Evolutionary conservation across 2,329 filamentous ascomycete species (phyloP).

Genomic region (Colletotrichum filicis): DNA sequence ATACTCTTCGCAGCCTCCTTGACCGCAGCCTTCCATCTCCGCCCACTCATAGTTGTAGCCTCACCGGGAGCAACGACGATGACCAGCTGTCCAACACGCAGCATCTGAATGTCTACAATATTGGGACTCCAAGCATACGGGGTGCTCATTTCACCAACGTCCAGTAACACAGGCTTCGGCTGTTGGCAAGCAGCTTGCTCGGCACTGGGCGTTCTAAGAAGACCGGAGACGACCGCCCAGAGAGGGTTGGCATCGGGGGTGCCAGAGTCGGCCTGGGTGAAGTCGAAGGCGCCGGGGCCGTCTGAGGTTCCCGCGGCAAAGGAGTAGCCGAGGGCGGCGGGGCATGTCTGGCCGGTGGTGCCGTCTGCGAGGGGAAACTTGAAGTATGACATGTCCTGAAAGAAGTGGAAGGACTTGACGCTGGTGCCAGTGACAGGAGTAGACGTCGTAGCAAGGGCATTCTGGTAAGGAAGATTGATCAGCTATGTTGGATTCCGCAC

Average conservation of each 20-base stretch:
- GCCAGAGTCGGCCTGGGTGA: slow-evolving; percentile 85
- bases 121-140: slow-evolving; percentile 94
- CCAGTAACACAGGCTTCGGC: slow-evolving; percentile 86
- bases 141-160: slow-evolving; percentile 81
- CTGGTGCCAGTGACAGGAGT: slow-evolving; percentile 69
- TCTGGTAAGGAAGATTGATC: slow-evolving; percentile 53
- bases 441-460: slow-evolving; percentile 57
- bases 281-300: slow-evolving; percentile 91
- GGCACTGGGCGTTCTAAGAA: slow-evolving; percentile 76
- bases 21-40: slow-evolving; percentile 84
- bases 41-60: slow-evolving; percentile 90
- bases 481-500: slow-evolving; percentile 38
- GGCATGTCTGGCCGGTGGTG: slow-evolving; percentile 77
- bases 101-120: slow-evolving; percentile 86
- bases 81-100: slow-evolving; percentile 86
- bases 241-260: slow-evolving; percentile 77
- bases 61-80: slow-evolving; percentile 89
- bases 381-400: slow-evolving; percentile 83
- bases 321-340: slow-evolving; percentile 88
- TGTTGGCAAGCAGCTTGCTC: slow-evolving; percentile 81
- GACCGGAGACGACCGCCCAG: slow-evolving; percentile 80
- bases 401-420: slow-evolving; percentile 87
- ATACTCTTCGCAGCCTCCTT: slow-evolving; percentile 59
- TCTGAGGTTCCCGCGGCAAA: slow-evolving; percentile 95
- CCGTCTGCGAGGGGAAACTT: slow-evolving; percentile 80